Evolutionary conservation across 139 green algal genomes (phyloP), one percentile per base, ranked within the genome.

Genomic region (Closterium sp.): DNA sequence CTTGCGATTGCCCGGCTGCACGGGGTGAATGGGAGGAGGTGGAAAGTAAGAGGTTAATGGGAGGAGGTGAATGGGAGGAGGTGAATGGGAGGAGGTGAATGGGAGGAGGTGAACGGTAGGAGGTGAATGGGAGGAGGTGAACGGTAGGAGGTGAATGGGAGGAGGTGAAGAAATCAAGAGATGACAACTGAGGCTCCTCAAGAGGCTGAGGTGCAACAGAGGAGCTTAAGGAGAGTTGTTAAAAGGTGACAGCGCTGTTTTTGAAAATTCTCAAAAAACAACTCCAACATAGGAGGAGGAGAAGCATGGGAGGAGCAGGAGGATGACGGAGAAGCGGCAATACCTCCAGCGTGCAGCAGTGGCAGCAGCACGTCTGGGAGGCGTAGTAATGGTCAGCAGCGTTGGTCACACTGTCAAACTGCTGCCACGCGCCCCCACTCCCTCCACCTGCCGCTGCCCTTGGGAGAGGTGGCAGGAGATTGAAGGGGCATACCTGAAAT

Each of bases 381-480:
- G 70, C 31, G 22, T 91, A 92, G 45, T 92, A 50, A 45, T 92
- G 89, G 45, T 92, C 89, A 6, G 89, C 90, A 88, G 70, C 79
- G 13, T 90, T 1, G 1, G 38, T 92, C 38, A 92, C 89, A 31
- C 38, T 89, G 1, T 92, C 89, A 90, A 92, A 92, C n/a, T 79
- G 62, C 62, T 13, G 62, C 62, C 62, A 79, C 11, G 62, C 62
- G 19, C 19, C 62, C 17, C 27, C 19, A 24, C 62, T 79, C 62
- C 50, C 50, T 73, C 13, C 50, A 6, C 50, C 50, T 10, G 9
- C 50, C 50, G 2, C 32, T 38, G 32, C 32, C 32, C 32, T 3
- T 42, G 34, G 34, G 34, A 6, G 1, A 42, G 1, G 34, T 42
- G 34, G 34, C 1, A 6, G 34, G 34, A 42, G 34, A 6, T 42